phyloP scores from a whole-genome alignment of 805 yeast species.

The Candida nanaspora region DNA sequence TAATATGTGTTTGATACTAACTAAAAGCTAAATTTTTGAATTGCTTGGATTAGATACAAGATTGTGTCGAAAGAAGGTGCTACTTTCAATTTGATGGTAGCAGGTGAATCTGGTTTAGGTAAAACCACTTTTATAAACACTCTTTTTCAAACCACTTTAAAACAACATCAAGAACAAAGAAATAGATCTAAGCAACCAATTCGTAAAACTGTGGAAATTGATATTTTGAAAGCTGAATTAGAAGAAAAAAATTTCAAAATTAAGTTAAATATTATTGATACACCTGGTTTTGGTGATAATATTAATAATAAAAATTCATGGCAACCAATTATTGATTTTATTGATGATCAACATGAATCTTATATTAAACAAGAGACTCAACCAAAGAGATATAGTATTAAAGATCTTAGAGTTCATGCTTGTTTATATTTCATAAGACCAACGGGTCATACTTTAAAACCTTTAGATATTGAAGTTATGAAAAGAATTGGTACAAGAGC shows the following conservation, averaged over 20 bases:
- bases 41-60: too few relatives aligned
- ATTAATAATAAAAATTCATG: constrained; percentile 80
- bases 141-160: constrained; percentile 66
- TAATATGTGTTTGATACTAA: too few relatives aligned
- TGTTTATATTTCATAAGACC: constrained; percentile 88
- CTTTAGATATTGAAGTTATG: constrained; percentile 85
- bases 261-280: constrained; percentile 76
- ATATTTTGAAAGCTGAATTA: constrained; percentile 68
- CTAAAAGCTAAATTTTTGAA: too few relatives aligned
- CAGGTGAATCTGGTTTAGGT: constrained; percentile 90
- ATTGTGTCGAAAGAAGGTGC: constrained; percentile 72
- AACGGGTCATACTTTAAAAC: constrained; percentile 81
- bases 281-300: constrained; percentile 92
- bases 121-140: constrained; percentile 89
- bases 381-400: constrained; percentile 59
- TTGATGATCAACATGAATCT: constrained; percentile 85
- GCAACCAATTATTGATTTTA: constrained; percentile 81
- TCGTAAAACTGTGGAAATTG: constrained; percentile 70
- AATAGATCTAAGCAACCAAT: constrained; percentile 53
- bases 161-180: constrained; percentile 48
- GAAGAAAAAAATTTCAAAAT: constrained; percentile 80
- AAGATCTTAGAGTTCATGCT: constrained; percentile 85
- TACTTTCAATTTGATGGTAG: constrained; percentile 72
- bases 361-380: constrained; percentile 92
- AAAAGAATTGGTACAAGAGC: constrained; percentile 72